Evolutionary conservation across 2,329 filamentous ascomycete species (phyloP).

Genomic region (Talaromyces rugulosus): DNA sequence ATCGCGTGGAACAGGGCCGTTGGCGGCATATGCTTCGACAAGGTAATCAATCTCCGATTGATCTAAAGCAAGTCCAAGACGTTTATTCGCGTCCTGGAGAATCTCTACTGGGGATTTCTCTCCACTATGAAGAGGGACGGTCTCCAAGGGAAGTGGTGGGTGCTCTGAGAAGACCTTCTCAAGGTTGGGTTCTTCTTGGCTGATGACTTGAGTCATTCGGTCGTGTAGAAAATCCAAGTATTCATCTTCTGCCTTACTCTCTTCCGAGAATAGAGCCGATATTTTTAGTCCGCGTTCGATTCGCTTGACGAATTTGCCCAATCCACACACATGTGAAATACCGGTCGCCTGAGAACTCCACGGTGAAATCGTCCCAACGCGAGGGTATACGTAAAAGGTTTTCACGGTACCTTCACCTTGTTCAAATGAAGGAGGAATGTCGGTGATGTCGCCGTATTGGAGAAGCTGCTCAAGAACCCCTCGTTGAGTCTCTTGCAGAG

Average conservation of each 20-base stretch:
- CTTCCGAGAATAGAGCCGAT: slow-evolving; percentile 56
- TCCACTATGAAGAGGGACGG: slow-evolving; percentile 68
- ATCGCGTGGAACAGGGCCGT: slow-evolving; percentile 54
- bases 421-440: slow-evolving; percentile 39
- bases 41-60: slow-evolving; percentile 88
- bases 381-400: slow-evolving; percentile 70
- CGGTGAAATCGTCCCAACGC: slow-evolving; percentile 79
- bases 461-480: slow-evolving; percentile 56
- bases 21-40: slow-evolving; percentile 72
- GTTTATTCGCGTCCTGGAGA: slow-evolving; percentile 77
- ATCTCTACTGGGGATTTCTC: slow-evolving; percentile 64
- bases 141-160: slow-evolving; percentile 61
- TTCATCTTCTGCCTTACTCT: slow-evolving; percentile 54
- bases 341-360: slow-evolving; percentile 97
- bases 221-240: slow-evolving; percentile 71
- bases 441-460: slow-evolving; percentile 56
- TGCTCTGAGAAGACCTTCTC: slow-evolving; percentile 74
- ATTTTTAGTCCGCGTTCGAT: slow-evolving; percentile 85
- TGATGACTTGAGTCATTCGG: slow-evolving; percentile 89
- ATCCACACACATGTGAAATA: slow-evolving; percentile 86
- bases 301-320: slow-evolving; percentile 66
- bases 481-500: slow-evolving; percentile 45
- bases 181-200: slow-evolving; percentile 62
- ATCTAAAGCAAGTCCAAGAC: slow-evolving; percentile 81
- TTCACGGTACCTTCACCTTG: slow-evolving; percentile 49